Percentiles rank a stretch among this genome's conserved stretches.
These are phyloP conservation scores for Medicago truncatula DNA, from an alignment of 306 rosid species.

Conservation along the genomic window MtrunA17r5.0-ANR NC_053048.1:39068501-39069000, in stretches of 20 bases:
- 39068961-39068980: slow-evolving; percentile 50
- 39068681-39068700: slow-evolving; percentile 24
- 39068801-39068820: background rate
- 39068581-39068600: background rate
- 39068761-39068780: background rate
- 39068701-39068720: slow-evolving; percentile 38
- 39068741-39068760: slow-evolving; percentile 75
- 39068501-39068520: background rate
- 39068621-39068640: slow-evolving; percentile 45
- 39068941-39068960: slow-evolving; percentile 44
- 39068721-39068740: slow-evolving; percentile 47
- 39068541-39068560: background rate
- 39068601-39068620: slow-evolving; percentile 29
- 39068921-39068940: slow-evolving; percentile 40
- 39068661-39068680: slow-evolving; percentile 42
- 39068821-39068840: background rate
- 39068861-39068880: background rate
- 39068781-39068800: slow-evolving; percentile 16
- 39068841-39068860: background rate
- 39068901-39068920: slow-evolving; percentile 57
- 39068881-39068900: background rate
- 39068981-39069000: slow-evolving; percentile 65
- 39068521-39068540: background rate
- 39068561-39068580: background rate
- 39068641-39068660: slow-evolving; percentile 13